Evolutionary conservation across 192 early-diverging fungal species (phyloP), one percentile per base, ranked within the genome.

Genomic region (Pilaira anomala): DNA sequence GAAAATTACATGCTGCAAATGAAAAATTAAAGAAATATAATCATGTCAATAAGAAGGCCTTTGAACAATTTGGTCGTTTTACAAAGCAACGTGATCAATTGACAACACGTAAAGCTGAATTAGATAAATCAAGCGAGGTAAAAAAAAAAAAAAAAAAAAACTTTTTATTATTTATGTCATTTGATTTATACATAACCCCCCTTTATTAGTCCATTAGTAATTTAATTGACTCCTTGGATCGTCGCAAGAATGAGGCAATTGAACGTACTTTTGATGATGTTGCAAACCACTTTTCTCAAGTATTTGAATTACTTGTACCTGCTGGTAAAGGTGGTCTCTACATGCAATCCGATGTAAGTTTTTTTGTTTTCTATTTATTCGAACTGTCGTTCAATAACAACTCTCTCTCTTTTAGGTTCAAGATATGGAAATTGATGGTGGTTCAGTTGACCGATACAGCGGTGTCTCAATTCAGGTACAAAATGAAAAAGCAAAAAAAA

Each of bases 41-140:
- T 14, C 95, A 96, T 63, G 93, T 99, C 61, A 99, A 99, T 83
- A 99, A 96, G 71, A 96, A 97, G 75, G 97, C 97, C 0, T 94
- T 95, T 77, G 97, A 99, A 80, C 97, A 99, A 78, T 97, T 92
- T 68, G 85, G 75, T 66, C 93, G 91, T 66, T 99, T 97, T 72
- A 94, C 92, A 2, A 88, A 90, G 62, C 95, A 97, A 66, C 83
- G 88, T 13, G 93, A 95, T 51, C 72, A 83, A 39, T 85, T 99
- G 29, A 80, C 82, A 33, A 77, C 89, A 64, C 81, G 95, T 48
- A 96, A 93, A 69, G 79, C 80, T 19, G 97, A 99, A 75, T 75
- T 97, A 48, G 93, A 97, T 73, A 83, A 84, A 52, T 92, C 94
- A 22, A 81, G 84, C 7, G 74, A 74, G 62, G 84, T 87, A 63